Conservation (phyloP, 1,284 basidiomycete species). For the Thecaphora thlaspeos region DNA sequence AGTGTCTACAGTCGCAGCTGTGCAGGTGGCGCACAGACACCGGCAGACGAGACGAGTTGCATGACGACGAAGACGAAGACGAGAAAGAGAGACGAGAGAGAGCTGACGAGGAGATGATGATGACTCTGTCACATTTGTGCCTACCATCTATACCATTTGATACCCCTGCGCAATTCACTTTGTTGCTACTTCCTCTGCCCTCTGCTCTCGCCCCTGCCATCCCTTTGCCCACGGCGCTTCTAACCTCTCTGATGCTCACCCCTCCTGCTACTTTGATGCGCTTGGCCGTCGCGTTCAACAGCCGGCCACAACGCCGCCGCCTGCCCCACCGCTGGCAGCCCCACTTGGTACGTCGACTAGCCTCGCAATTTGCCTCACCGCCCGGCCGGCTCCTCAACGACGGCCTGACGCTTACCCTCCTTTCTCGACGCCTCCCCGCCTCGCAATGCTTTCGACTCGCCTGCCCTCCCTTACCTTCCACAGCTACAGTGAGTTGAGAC, state of each 20-base stretch:
- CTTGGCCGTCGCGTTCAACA: conserved; percentile 7
- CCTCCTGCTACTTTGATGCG: conserved; percentile 1
- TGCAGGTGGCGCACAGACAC: too few relatives aligned
- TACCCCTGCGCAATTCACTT: conserved; percentile 19
- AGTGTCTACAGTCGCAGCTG: too few relatives aligned
- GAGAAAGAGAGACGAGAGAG: conserved; percentile 20
- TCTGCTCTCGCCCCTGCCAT: neutral
- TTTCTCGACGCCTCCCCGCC: too few relatives aligned
- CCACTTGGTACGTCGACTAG: conserved; percentile 44
- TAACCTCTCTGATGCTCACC: neutral
- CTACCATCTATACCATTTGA: conserved; percentile 23
- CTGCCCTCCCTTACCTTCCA: neutral
- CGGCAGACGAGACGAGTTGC: too few relatives aligned
- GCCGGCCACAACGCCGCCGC: conserved; percentile 53
- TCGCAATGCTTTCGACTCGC: neutral
- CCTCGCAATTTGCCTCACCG: too few relatives aligned
- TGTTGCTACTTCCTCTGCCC: conserved; percentile 1
- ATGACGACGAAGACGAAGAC: neutral
- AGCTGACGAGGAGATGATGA: conserved; percentile 41
- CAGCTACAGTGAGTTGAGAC: conserved; percentile 21
- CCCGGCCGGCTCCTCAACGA: too few relatives aligned
- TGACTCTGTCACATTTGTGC: conserved; percentile 26
- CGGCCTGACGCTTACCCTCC: too few relatives aligned
- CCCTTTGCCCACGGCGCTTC: neutral
- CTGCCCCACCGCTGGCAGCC: conserved; percentile 51